Percentiles rank a stretch among this genome's conserved stretches.
Conservation (phyloP, 257 asterid genomes). For the Galeopsis tetrahit region DNA sequence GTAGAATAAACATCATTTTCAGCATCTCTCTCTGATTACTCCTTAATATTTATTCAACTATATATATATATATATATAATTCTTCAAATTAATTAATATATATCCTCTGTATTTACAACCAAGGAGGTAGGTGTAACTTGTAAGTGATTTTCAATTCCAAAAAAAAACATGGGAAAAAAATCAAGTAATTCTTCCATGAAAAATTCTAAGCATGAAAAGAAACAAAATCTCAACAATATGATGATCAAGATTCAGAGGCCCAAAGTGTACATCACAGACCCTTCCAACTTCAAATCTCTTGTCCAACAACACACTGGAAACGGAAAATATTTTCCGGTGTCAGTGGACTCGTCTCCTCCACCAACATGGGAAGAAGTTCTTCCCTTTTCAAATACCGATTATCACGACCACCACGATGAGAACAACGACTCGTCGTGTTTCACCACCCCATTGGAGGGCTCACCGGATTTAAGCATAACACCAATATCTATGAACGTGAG, state of each 20-base stretch:
- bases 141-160: conserved; percentile 14
- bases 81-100: neutral
- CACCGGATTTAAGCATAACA: conserved; percentile 34
- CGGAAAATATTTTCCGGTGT: conserved; percentile 3
- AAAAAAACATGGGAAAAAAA: conserved; percentile 40
- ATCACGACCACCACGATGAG: conserved; percentile 27
- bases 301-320: conserved; percentile 54
- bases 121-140: neutral
- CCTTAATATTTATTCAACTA: conserved; percentile 16
- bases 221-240: conserved; percentile 29
- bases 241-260: conserved; percentile 39
- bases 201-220: conserved; percentile 35
- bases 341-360: conserved; percentile 8
- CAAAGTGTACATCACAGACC: conserved; percentile 47
- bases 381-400: neutral
- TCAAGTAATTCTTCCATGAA: conserved; percentile 25
- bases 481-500: conserved; percentile 24
- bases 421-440: conserved; percentile 40
- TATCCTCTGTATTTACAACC: conserved; percentile 14
- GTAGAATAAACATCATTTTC: conserved; percentile 41
- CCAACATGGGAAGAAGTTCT: neutral
- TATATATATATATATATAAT: neutral
- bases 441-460: conserved; percentile 39
- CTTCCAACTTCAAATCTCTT: conserved; percentile 47
- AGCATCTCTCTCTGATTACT: conserved; percentile 34